These are phyloP conservation scores for Fraxinus floribunda DNA, from an alignment of 305 asterid genomes.

Conservation along the genomic window DNA sequence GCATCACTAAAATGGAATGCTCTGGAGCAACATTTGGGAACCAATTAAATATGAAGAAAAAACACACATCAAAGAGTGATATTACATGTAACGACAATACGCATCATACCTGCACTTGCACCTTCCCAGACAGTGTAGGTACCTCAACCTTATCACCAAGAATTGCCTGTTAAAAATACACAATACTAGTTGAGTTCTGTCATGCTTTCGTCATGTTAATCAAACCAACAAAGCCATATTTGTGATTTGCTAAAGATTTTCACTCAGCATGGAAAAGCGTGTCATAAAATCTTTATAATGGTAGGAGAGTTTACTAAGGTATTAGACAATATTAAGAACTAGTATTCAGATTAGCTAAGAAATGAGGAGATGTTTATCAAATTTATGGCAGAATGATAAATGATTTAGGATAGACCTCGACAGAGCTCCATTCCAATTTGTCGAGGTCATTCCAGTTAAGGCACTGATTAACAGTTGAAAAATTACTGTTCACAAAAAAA, in stretches of 20 bases:
- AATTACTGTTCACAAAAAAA: neutral
- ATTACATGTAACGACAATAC: conserved; percentile 19
- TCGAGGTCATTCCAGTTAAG: neutral
- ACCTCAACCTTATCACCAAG: conserved; percentile 88
- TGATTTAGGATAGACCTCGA: neutral
- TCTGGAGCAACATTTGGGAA: conserved; percentile 16
- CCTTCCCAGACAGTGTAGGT: conserved; percentile 72
- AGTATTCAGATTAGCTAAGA: neutral
- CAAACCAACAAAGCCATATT: conserved; percentile 3
- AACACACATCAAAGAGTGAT: conserved; percentile 18
- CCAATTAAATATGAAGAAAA: neutral
- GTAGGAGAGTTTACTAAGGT: neutral
- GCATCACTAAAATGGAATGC: conserved; percentile 11
- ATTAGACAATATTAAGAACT: neutral
- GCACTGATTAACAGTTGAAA: neutral
- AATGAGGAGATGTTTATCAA: neutral
- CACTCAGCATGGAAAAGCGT: conserved; percentile 12
- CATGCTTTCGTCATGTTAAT: conserved; percentile 11
- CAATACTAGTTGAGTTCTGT: conserved; percentile 16
- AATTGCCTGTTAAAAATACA: conserved; percentile 60
- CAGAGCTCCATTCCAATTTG: neutral
- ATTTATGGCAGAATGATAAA: neutral
- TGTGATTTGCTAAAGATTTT: conserved; percentile 9
- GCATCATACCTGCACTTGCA: conserved; percentile 55
- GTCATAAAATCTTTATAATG: conserved; percentile 1